Base-by-base conservation (phyloP, 306 rosid genomes). In the Astragalus glycyphyllos region DNA sequence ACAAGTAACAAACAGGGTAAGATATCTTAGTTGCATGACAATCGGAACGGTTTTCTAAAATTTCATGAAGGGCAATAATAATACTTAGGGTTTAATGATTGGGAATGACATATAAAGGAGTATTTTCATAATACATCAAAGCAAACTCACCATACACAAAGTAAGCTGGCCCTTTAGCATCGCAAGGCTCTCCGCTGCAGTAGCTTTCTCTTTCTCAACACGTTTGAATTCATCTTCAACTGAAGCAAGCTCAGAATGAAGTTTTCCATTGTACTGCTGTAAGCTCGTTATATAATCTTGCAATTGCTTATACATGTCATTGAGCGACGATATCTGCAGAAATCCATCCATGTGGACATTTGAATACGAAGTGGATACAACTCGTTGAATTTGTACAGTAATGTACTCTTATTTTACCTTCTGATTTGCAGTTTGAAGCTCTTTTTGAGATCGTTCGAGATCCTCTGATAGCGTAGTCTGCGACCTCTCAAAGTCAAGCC, bases 221-320 rank as follows among this genome's bases (percentile, higher is more conserved):
- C 80, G 95, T 77, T 91, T 94, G 38, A 91, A 95, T 75, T 94
- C 97, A 14, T 85, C 90, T 76, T 94, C 97, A 41, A 73, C 95
- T 0, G 89, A n/a, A 17, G 99, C 89, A 74, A 94, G 97, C 81
- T 94, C 99, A 1, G 89, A 82, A 53, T 94, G 99, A 74, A 94
- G 97, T 68, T 94, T 94, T 66, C 96, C 95, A 68, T 94, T 94
- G 78, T 94, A 94, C 49, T 91, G 96, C 58, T 94, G 99, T 65
- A 94, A 83, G 75, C 97, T 91, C 29, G 99, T 88, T 75, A 91
- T 91, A 83, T 94, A 94, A 44, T 94, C 99, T 77, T 94, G 97
- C 60, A 91, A 78, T 49, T 89, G 85, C 86, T 89, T 94, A 77
- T 94, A 91, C 99, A 94, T 94, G 42, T 94, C 99, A 75, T 91